Evolutionary conservation across 768 basidiomycete genomes (phyloP), one percentile per base, ranked within the genome.

Genomic region (Trametes coccinea): DNA sequence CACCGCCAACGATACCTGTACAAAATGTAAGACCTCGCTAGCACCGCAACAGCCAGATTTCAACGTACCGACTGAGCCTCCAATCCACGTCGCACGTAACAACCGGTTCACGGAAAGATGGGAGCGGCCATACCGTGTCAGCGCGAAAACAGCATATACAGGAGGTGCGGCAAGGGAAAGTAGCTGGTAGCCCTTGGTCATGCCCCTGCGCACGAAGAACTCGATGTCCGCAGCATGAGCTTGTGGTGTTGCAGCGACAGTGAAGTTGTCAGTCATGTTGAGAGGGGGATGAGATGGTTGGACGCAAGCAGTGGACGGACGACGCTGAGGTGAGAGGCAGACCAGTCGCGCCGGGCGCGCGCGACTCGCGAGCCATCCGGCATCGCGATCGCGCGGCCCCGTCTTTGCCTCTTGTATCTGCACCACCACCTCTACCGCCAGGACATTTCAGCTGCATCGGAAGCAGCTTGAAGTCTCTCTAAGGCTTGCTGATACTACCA

Each of bases 1-100:
- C 88, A 33, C 83, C 81, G 3, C 74, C 75, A 13, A 73, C 78
- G 11, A 80, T 74, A 49, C 85, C 85, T 87, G 50, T 8, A 10
- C 22, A 22, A 1, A 22, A 22, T 17, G 53, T 30, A 14, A 56
- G 46, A 7, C 10, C 11, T 5, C 4, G 33, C 22, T 46, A 7
- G 17, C 10, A 16, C 52, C 60, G 34, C 11, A 60, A 52, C 29
- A 33, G 53, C 2, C 17, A n/a, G 0, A 13, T 11, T 5, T 14
- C 8, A 31, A 69, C 76, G 41, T 68, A 85, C 90, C 90, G 52
- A 74, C 75, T 16, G 81, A 71, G 33, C 90, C 88, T 16, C 87
- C 86, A 4, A 86, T 67, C 90, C 89, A 92, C 14, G 88, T 88
- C 34, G 89, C 85, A 11, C 89, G 84, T 39, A 92, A 78, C 14